These are phyloP conservation scores for Diaporthe sp. DNA, from an alignment of 2,329 filamentous ascomycete species.

Conservation along the genomic window DNA sequence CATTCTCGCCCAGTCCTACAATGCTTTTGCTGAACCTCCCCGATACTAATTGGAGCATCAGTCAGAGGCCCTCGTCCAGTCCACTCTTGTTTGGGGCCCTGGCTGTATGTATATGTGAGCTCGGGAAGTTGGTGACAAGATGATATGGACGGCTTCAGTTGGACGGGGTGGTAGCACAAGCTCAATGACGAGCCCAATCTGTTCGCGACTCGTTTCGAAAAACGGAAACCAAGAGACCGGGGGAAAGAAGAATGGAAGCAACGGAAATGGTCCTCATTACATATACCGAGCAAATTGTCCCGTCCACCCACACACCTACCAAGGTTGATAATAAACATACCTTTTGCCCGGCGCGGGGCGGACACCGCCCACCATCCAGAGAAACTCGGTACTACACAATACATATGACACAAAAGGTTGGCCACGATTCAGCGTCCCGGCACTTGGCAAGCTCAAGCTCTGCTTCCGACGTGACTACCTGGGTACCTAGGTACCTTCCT, in stretches of 20 bases:
- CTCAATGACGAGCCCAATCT: background rate
- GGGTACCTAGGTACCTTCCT: background rate
- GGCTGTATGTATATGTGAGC: background rate
- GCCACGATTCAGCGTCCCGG: slow-evolving; percentile 22
- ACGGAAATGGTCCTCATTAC: slow-evolving; percentile 26
- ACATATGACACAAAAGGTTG: slow-evolving; percentile 30
- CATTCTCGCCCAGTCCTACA: slow-evolving; percentile 46
- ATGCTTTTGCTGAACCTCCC: background rate
- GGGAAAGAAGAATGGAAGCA: background rate
- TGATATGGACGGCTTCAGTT: background rate
- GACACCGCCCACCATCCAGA: background rate
- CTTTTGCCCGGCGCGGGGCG: slow-evolving; percentile 22
- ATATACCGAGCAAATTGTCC: slow-evolving; percentile 24
- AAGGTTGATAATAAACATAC: background rate
- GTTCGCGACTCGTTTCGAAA: background rate
- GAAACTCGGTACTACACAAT: slow-evolving; percentile 25
- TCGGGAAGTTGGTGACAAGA: background rate
- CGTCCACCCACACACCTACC: background rate
- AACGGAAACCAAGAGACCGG: background rate
- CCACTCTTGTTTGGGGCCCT: background rate
- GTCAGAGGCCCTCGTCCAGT: background rate
- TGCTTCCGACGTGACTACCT: slow-evolving; percentile 1
- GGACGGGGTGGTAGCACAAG: background rate
- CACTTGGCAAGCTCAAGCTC: slow-evolving; percentile 17
- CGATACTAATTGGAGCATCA: background rate